These are phyloP conservation scores for Colletotrichum sp. DNA, from an alignment of 2,329 filamentous ascomycete species.

Conservation along the genomic window DNA sequence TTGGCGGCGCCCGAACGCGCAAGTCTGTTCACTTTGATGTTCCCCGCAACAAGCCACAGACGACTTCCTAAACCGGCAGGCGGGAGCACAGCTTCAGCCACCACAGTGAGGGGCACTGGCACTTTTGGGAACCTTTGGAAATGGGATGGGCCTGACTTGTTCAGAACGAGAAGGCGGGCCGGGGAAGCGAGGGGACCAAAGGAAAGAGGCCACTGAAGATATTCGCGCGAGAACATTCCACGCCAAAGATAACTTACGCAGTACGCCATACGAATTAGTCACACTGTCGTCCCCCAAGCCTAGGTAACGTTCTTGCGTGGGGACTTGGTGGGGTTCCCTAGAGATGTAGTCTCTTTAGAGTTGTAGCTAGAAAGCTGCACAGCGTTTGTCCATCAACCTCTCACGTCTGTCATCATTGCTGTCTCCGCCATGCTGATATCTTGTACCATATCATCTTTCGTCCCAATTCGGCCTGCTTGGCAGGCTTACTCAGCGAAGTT, in stretches of 20 bases:
- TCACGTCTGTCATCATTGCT: not conserved
- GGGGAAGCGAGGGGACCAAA: not conserved
- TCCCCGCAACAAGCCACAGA: not conserved
- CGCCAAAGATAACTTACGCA: not conserved
- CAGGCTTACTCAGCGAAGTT: not conserved
- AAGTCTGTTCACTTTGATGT: not conserved
- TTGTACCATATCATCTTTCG: not conserved
- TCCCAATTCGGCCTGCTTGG: not conserved
- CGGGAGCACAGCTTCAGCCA: not conserved
- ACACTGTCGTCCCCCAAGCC: not conserved
- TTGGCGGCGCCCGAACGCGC: not conserved
- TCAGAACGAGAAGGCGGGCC: conserved; percentile 9
- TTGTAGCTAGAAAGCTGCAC: not conserved
- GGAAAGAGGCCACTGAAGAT: not conserved
- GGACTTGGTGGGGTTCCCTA: not conserved
- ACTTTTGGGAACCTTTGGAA: conserved; percentile 16
- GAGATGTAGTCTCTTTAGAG: not conserved
- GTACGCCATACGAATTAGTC: not conserved
- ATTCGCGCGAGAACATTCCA: not conserved
- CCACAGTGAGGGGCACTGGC: conserved; percentile 16
- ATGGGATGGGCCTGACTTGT: not conserved
- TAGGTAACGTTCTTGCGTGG: not conserved
- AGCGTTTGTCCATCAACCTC: not conserved
- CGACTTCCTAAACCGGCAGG: not conserved
- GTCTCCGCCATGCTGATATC: not conserved